Percentiles rank a stretch among this genome's conserved stretches.
These are phyloP conservation scores for Hemileia vastatrix DNA, from an alignment of 1,284 basidiomycete genomes.

Conservation along the genomic window DNA sequence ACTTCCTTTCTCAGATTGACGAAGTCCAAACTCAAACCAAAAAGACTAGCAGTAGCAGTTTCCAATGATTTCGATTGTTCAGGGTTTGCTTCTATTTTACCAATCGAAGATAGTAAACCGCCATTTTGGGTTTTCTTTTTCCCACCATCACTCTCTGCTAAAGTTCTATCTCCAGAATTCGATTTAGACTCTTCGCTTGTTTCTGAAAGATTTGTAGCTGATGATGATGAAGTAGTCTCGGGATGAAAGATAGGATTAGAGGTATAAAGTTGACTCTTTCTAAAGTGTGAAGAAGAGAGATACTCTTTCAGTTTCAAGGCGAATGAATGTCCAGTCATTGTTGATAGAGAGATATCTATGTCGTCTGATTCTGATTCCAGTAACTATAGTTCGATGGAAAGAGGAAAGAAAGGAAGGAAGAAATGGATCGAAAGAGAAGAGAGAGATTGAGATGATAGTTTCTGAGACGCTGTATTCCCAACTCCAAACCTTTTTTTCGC, in stretches of 20 bases:
- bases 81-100: constrained; percentile 84
- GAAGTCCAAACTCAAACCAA: constrained; percentile 79
- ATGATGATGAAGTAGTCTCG: constrained; percentile 22
- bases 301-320: constrained; percentile 68
- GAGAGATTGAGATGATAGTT: too few relatives aligned
- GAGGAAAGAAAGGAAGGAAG: background rate
- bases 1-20: constrained; percentile 83
- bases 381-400: constrained; percentile 52
- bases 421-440: background rate
- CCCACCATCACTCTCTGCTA: constrained; percentile 37
- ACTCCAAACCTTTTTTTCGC: background rate
- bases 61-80: constrained; percentile 97
- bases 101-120: constrained; percentile 44
- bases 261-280: constrained; percentile 46
- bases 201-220: background rate
- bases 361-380: constrained; percentile 75
- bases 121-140: background rate
- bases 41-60: constrained; percentile 74
- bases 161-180: constrained; percentile 18
- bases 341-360: constrained; percentile 78
- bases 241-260: constrained; percentile 53
- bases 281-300: constrained; percentile 49
- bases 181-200: background rate
- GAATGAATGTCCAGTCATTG: constrained; percentile 80
- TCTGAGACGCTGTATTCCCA: background rate